Base-by-base conservation (phyloP, 2,329 filamentous ascomycete species). In the Pochonia chlamydosporia region DNA sequence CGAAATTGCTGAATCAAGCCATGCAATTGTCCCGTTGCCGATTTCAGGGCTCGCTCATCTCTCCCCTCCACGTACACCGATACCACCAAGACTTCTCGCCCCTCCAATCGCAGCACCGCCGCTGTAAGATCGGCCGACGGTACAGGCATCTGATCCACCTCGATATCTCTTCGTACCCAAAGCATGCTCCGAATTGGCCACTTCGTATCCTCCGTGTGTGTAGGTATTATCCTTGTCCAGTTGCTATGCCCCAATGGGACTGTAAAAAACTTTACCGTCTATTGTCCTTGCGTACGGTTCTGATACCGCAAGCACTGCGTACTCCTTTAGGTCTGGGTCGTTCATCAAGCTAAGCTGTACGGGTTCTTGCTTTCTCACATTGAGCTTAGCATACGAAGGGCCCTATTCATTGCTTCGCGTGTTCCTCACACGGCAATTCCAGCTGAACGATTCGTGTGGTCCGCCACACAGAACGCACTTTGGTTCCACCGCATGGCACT, bases 321-420 rank as follows among this genome's bases (percentile, higher is more conserved):
- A 47, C 21, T 49, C 37, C 36, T 47, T 11, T 11, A 47, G 26
- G 40, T 46, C 36, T 24, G 25, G 20, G 41, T 51, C 49, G 36
- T 49, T 49, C 44, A 51, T 51, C 23, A 49, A 25, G 26, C 49
- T 51, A n/a, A 26, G 25, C 13, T 51, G 43, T 14, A 51, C 46
- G 26, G 24, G 3, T 3, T 44, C 43, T 28, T 40, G 33, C 43
- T 49, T 49, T 30, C 44, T 40, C 40, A 51, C 43, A 40, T 49
- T 51, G 8, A 51, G 47, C 37, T 49, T 23, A 48, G 13, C 10
- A 51, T 48, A 14, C 46, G 9, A 3, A 48, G 21, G n/a, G 21
- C 16, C 6, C 28, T 48, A 48, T 39, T 20, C 40, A 48, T 48
- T 14, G 20, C 31, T 23, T 31, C 30, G 18, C 16, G 43, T 9